Conservation (phyloP, 345 rosid genomes). For the Alliaria petiolata region DNA sequence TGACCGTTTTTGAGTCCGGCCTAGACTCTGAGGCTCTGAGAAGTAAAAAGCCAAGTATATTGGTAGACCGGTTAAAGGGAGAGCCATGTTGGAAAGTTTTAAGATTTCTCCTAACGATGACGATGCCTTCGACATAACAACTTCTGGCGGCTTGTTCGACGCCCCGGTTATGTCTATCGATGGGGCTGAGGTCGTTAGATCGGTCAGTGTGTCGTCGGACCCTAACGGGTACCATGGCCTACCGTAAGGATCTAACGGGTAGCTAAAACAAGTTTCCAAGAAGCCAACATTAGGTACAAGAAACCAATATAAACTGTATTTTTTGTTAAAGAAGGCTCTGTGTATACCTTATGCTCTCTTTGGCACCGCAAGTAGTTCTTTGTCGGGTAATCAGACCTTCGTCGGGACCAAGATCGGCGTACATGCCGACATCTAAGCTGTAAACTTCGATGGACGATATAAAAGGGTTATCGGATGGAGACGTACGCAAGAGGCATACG, state of each 20-base stretch:
- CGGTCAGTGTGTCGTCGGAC: not conserved
- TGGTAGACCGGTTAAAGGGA: not conserved
- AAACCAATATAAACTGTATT: too few relatives aligned
- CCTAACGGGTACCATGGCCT: constrained; percentile 1
- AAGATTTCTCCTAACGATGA: not conserved
- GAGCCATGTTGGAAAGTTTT: not conserved
- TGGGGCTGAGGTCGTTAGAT: constrained; percentile 18
- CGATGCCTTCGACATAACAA: constrained; percentile 25
- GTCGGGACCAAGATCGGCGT: constrained; percentile 18
- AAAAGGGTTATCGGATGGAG: constrained; percentile 20
- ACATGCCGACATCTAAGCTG: constrained; percentile 15
- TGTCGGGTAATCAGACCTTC: constrained; percentile 18
- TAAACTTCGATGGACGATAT: constrained; percentile 28
- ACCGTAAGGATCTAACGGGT: constrained; percentile 23
- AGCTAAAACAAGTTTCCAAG: constrained; percentile 5
- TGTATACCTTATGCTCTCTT: constrained; percentile 16
- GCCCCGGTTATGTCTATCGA: constrained; percentile 12
- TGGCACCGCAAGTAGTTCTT: constrained; percentile 15
- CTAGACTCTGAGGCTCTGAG: constrained; percentile 22
- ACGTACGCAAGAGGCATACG: constrained; percentile 15
- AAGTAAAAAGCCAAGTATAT: constrained; percentile 17
- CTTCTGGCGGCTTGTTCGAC: constrained; percentile 22
- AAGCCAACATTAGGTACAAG: not conserved
- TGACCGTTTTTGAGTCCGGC: constrained; percentile 16
- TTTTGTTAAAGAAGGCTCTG: not conserved